Percentiles rank a stretch among this genome's conserved stretches.
These are phyloP conservation scores for Saccharomycopsis javanensis DNA, from an alignment of 805 yeast genomes.

Conservation along the genomic window DNA sequence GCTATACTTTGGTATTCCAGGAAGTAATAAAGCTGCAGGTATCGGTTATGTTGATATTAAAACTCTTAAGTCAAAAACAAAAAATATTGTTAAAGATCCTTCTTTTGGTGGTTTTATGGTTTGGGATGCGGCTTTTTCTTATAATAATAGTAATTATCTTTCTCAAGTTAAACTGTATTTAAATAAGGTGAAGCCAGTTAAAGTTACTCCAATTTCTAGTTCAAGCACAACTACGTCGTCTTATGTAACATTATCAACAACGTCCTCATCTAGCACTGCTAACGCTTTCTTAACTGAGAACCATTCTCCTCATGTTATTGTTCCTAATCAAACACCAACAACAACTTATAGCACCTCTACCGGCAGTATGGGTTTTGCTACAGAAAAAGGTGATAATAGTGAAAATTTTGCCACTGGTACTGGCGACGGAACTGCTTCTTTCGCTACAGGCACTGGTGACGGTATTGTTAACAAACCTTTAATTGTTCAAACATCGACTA, in stretches of 20 bases:
- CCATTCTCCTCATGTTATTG: no score
- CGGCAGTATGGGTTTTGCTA: background rate
- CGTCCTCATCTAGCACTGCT: background rate
- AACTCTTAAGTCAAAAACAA: slow-evolving; percentile 24
- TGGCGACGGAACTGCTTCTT: background rate
- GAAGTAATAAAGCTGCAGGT: slow-evolving; percentile 20
- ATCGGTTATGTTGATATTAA: slow-evolving; percentile 20
- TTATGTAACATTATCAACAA: no score
- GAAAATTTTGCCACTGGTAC: background rate
- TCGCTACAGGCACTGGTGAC: background rate
- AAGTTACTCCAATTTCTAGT: background rate
- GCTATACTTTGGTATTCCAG: slow-evolving; percentile 44
- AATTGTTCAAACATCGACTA: background rate
- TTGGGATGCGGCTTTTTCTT: slow-evolving; percentile 24
- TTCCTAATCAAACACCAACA: background rate
- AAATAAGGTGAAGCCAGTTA: background rate
- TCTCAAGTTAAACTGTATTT: background rate
- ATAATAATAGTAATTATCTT: slow-evolving; percentile 19
- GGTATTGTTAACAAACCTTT: background rate
- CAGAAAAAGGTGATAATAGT: background rate
- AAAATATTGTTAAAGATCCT: background rate
- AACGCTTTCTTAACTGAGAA: no score
- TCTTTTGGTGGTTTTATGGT: slow-evolving; percentile 18
- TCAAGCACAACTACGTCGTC: background rate
- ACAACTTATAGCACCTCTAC: background rate